A percentile compares a stretch with the other conserved stretches of the same genome.
These are phyloP conservation scores for Pseudonitzschia multistriata DNA, from an alignment of 108 stramenopile genomes.

Conservation along the genomic window DNA sequence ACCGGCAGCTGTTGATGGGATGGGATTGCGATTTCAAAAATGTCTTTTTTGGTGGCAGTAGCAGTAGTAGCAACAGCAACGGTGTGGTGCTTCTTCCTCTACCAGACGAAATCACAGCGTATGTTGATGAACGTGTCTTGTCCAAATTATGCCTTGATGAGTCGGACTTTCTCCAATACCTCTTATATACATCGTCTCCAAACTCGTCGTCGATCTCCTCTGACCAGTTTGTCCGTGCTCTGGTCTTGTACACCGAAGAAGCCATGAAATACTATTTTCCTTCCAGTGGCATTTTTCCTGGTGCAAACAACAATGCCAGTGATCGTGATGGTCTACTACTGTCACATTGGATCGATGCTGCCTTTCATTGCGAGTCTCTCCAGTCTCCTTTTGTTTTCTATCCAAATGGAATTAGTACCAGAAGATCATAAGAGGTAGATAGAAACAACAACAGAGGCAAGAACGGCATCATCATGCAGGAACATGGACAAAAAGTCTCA, in stretches of 20 bases:
- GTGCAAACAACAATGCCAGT: neutral
- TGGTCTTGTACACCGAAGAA: conserved; percentile 1
- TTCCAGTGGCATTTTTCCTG: neutral
- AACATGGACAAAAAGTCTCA: too few relatives aligned
- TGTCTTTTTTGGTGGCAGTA: conserved; percentile 19
- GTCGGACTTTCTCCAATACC: conserved; percentile 24
- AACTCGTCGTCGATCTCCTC: neutral
- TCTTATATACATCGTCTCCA: neutral
- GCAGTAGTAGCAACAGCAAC: neutral
- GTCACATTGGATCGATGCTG: conserved; percentile 22
- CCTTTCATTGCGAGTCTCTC: conserved; percentile 18
- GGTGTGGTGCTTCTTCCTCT: neutral
- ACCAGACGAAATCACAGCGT: conserved; percentile 22
- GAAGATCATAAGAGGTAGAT: too few relatives aligned
- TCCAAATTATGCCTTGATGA: conserved; percentile 37
- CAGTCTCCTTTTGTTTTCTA: conserved; percentile 5
- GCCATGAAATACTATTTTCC: conserved; percentile 30
- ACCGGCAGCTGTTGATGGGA: conserved; percentile 17
- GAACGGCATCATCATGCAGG: too few relatives aligned
- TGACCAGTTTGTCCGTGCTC: conserved; percentile 8
- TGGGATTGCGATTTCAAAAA: conserved; percentile 45
- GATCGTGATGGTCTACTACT: neutral
- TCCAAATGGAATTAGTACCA: too few relatives aligned
- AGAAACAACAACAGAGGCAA: too few relatives aligned
- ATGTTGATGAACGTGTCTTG: conserved; percentile 35